Evolutionary conservation across 2,329 filamentous ascomycete species (phyloP), one percentile per base, ranked within the genome.

Genomic region (Fusarium sp.): DNA sequence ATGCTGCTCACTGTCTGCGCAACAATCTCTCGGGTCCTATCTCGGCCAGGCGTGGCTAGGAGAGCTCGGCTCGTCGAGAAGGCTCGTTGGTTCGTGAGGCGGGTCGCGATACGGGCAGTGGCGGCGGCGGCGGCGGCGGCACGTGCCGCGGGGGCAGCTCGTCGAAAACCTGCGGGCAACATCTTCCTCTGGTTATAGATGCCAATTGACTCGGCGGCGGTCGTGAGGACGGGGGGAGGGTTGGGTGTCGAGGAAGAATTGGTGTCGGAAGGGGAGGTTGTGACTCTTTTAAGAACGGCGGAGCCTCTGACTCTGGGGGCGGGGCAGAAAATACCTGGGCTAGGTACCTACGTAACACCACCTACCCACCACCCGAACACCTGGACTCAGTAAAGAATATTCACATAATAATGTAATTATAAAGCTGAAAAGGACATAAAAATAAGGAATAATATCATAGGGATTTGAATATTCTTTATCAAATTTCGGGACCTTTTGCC

Each of bases 1-100:
- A 98, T 97, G 85, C 96, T 98, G 86, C 95, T 97, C 77, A 98
- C 89, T 69, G 98, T 90, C 81, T 80, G 84, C 74, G 78, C 79
- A 35, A 84, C 81, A 64, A 84, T 83, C 73, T 84, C 82, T 58
- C 79, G 79, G 54, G 76, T 80, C 45, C 79, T 76, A 56, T 83
- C 80, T 17, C 73, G 75, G 17, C 69, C 60, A 7, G 77, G 76
- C 11, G 71, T 66, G 54, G 75, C 47, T n/a, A 78, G 56, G 35
- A 79, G 60, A 10, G 69, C 63, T 60, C 71, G 73, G 20, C 69
- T 33, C 11, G 70, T 77, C 27, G 81, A 80, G 66, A 80, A 70
- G 63, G 78, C 72, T 65, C 80, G 47, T n/a, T 1, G 81, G 68
- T 76, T 72, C 70, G 74, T 70, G 68, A 70, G 63, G 69, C 30